Evolutionary conservation across 2,329 filamentous ascomycete species (phyloP).

Genomic region (Diaporthe sp.): DNA sequence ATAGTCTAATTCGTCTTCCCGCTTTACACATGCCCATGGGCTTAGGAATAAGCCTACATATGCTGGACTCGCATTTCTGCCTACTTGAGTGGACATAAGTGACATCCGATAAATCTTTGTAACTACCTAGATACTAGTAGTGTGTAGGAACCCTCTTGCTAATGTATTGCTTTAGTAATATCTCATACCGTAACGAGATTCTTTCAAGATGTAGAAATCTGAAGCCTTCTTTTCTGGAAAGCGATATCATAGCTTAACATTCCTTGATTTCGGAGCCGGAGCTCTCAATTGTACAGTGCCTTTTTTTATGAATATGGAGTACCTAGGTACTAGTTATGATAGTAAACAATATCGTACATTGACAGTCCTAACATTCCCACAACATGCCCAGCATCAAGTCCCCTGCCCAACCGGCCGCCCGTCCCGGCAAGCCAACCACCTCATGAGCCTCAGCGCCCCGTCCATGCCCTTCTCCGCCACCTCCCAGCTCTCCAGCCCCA

Average conservation of each 20-base stretch:
- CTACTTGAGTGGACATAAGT: background rate
- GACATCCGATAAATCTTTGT: background rate
- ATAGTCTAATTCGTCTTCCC: no score
- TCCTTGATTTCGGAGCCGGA: background rate
- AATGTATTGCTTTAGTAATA: background rate
- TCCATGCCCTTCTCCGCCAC: conserved; percentile 55
- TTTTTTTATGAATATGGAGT: background rate
- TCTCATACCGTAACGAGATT: background rate
- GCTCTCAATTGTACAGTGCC: background rate
- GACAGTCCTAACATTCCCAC: background rate
- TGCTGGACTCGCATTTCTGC: no score
- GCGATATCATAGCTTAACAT: background rate
- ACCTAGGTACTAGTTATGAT: background rate
- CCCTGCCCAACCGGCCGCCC: conserved; percentile 5
- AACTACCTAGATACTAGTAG: no score
- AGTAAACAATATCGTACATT: background rate
- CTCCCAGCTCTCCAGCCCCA: conserved; percentile 65
- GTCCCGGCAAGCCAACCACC: conserved; percentile 55
- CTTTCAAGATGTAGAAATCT: background rate
- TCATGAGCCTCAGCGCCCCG: conserved; percentile 56
- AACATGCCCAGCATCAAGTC: background rate
- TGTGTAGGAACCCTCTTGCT: no score
- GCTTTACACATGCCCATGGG: background rate
- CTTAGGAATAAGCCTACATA: no score
- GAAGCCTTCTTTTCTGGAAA: background rate